Conservation (phyloP, 768 basidiomycete genomes). For the Suillus hirtellus region DNA sequence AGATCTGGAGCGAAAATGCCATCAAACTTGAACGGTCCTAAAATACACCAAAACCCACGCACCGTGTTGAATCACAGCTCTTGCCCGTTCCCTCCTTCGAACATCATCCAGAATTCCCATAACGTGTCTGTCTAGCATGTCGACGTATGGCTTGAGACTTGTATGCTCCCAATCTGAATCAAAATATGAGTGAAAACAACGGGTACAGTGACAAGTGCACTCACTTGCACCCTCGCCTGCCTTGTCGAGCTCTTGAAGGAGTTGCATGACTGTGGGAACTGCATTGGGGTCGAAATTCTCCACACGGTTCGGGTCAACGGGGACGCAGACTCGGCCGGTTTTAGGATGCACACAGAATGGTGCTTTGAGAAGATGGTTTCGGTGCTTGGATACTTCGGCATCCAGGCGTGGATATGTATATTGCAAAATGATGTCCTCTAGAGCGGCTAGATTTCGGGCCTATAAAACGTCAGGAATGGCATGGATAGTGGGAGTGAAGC, state of each 20-base stretch:
- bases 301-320: slow-evolving; percentile 74
- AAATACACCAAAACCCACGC: slow-evolving; percentile 8
- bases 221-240: slow-evolving; percentile 51
- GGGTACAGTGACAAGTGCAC: slow-evolving; percentile 1
- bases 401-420: slow-evolving; percentile 97
- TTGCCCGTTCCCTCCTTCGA: slow-evolving; percentile 23
- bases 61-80: slow-evolving; percentile 17
- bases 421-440: slow-evolving; percentile 88
- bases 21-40: not conserved
- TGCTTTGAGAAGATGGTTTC: slow-evolving; percentile 96
- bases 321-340: slow-evolving; percentile 94
- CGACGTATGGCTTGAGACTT: slow-evolving; percentile 84
- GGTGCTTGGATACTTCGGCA: slow-evolving; percentile 94
- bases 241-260: slow-evolving; percentile 77
- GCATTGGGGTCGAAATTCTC: slow-evolving; percentile 80
- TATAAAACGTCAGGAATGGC: slow-evolving; percentile 7
- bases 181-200: slow-evolving; percentile 10
- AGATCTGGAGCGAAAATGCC: slow-evolving; percentile 19
- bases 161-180: slow-evolving; percentile 80
- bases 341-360: slow-evolving; percentile 98
- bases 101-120: slow-evolving; percentile 33
- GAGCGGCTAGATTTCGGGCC: slow-evolving; percentile 42
- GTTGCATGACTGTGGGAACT: slow-evolving; percentile 85
- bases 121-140: slow-evolving; percentile 80
- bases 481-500: slow-evolving; percentile 2